phyloP scores from a whole-genome alignment of 2,329 filamentous ascomycete species.

The Fusarium algeriense region DNA sequence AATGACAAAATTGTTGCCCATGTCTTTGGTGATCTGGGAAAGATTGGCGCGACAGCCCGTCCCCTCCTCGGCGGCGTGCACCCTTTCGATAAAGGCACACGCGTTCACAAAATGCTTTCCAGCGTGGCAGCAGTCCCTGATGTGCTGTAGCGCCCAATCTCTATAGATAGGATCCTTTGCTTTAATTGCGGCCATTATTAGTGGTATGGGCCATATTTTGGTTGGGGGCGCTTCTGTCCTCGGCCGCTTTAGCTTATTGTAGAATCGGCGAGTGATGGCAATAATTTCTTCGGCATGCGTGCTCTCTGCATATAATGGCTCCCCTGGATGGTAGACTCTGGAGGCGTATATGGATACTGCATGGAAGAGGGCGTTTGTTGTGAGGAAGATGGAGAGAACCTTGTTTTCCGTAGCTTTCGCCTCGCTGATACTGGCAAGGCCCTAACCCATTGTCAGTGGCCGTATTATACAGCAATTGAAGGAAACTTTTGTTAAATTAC shows the following conservation, averaged over 20 bases:
- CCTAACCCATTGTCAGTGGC: fast-evolving
- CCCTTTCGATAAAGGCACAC: background rate
- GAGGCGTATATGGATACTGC: background rate
- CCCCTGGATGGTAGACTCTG: fast-evolving
- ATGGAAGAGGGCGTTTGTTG: background rate
- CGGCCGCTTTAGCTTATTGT: fast-evolving
- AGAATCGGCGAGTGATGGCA: background rate
- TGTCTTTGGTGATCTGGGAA: background rate
- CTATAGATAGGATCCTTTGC: background rate
- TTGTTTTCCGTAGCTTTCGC: background rate
- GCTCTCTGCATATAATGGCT: fast-evolving
- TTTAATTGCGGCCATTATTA: background rate
- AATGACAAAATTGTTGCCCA: background rate
- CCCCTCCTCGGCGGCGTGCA: background rate
- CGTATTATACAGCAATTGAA: fast-evolving
- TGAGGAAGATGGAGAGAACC: background rate
- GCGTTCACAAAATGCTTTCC: background rate
- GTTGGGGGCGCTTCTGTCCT: background rate
- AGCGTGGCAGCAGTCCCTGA: fast-evolving
- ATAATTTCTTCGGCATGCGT: fast-evolving
- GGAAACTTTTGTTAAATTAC: fast-evolving
- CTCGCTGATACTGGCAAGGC: fast-evolving
- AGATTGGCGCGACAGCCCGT: background rate
- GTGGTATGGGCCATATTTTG: background rate
- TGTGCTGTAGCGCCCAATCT: background rate